phyloP scores from a whole-genome alignment of 768 basidiomycete species.

The Daedalea quercina region DNA sequence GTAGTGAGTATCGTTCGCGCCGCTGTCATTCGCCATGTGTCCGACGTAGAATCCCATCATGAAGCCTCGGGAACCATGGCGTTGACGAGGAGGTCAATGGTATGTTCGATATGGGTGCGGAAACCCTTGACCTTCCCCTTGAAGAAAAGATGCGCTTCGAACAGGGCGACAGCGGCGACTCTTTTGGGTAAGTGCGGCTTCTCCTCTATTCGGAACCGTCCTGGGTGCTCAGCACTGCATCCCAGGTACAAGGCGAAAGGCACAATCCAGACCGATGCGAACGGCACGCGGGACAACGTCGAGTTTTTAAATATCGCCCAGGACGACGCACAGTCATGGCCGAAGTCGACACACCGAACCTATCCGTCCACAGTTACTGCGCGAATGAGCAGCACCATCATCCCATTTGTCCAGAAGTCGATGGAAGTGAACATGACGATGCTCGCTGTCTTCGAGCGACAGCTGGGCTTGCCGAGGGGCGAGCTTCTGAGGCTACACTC shows the following conservation, averaged over 20 bases:
- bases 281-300: constrained; percentile 46
- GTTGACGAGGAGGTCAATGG: constrained; percentile 37
- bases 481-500: constrained; percentile 38
- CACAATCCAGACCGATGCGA: constrained; percentile 54
- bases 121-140: constrained; percentile 45
- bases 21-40: neutral
- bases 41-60: neutral
- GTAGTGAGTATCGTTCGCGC: constrained; percentile 41
- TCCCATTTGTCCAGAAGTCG: constrained; percentile 52
- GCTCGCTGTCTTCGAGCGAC: constrained; percentile 50
- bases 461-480: constrained; percentile 45
- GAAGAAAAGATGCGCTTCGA: constrained; percentile 55
- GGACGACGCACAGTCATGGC: constrained; percentile 62
- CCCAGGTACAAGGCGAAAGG: constrained; percentile 55
- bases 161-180: constrained; percentile 42
- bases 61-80: constrained; percentile 51
- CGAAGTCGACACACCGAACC: constrained; percentile 40
- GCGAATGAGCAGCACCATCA: constrained; percentile 42
- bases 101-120: constrained; percentile 52
- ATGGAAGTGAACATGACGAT: constrained; percentile 47
- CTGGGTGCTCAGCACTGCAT: neutral
- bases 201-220: neutral
- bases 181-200: constrained; percentile 30
- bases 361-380: constrained; percentile 50
- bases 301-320: constrained; percentile 66